Evolutionary conservation across 805 yeast genomes (phyloP).

Genomic region (Maudiozyma bulderi): DNA sequence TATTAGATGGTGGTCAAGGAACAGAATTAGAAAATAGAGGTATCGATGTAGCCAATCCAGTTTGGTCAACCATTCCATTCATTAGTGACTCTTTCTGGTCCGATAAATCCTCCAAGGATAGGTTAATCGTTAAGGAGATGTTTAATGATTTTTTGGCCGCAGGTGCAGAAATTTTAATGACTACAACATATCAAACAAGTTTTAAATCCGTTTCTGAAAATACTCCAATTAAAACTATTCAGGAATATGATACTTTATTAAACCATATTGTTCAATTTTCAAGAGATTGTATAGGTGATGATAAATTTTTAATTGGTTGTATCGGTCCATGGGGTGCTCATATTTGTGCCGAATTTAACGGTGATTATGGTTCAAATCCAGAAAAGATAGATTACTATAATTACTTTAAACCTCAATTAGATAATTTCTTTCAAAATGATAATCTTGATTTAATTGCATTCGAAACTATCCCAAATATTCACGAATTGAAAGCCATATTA

Average conservation of each 20-base stretch:
- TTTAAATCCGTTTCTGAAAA: constrained; percentile 31
- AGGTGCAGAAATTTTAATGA: constrained; percentile 47
- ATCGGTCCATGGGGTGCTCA: constrained; percentile 74
- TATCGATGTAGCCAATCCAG: constrained; percentile 34
- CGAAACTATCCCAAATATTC: constrained; percentile 62
- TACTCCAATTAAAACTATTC: constrained; percentile 11
- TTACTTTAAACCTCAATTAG: constrained; percentile 30
- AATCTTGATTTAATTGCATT: constrained; percentile 50
- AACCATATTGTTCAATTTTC: constrained; percentile 16
- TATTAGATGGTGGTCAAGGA: constrained; percentile 57
- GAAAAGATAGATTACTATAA: constrained; percentile 24
- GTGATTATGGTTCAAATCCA: constrained; percentile 40
- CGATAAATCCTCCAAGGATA: constrained; percentile 21
- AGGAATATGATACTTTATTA: constrained; percentile 16
- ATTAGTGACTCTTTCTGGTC: constrained; percentile 23
- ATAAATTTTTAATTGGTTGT: constrained; percentile 37
- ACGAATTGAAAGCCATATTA: constrained; percentile 45
- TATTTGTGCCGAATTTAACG: constrained; percentile 62
- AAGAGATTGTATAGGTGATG: constrained; percentile 17
- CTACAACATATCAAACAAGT: constrained; percentile 56
- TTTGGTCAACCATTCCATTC: constrained; percentile 57
- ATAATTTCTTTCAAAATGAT: constrained; percentile 39
- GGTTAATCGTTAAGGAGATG: constrained; percentile 36
- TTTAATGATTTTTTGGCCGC: constrained; percentile 42
- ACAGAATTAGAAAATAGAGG: constrained; percentile 48